Evolutionary conservation across 768 basidiomycete species (phyloP).

Genomic region (Mycena crocata): DNA sequence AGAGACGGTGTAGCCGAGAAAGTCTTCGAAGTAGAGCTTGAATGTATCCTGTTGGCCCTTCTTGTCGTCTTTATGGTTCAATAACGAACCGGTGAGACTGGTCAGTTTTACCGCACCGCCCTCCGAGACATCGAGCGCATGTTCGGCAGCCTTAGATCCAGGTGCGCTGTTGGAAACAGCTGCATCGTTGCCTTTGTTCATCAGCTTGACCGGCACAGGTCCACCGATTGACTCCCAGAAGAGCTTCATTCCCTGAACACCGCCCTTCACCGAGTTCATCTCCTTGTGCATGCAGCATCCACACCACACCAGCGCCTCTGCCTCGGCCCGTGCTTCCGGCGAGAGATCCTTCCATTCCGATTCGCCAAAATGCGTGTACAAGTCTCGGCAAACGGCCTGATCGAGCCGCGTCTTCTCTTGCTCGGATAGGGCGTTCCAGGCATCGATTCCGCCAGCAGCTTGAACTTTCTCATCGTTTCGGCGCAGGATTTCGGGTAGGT

Average conservation of each 20-base stretch:
- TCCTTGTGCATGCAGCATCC: conserved; percentile 38
- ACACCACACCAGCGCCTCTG: conserved; percentile 36
- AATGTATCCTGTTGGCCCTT: conserved; percentile 46
- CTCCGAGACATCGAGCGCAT: conserved; percentile 33
- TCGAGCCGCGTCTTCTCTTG: conserved; percentile 16
- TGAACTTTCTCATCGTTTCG: conserved; percentile 2
- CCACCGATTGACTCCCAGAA: conserved; percentile 36
- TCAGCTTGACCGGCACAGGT: conserved; percentile 31
- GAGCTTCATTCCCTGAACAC: conserved; percentile 29
- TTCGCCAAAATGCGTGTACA: conserved; percentile 26
- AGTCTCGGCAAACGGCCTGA: not conserved
- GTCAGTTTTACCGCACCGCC: conserved; percentile 41
- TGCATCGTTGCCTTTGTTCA: conserved; percentile 40
- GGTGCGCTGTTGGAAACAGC: conserved; percentile 17
- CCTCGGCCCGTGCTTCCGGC: conserved; percentile 14
- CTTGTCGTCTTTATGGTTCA: conserved; percentile 49
- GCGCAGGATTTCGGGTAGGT: conserved; percentile 10
- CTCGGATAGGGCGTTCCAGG: conserved; percentile 24
- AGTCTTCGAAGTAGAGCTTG: conserved; percentile 4
- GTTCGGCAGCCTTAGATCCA: conserved; percentile 17
- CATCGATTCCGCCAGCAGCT: conserved; percentile 24
- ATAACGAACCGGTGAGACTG: conserved; percentile 43
- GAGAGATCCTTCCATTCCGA: conserved; percentile 30
- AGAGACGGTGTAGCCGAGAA: conserved; percentile 4
- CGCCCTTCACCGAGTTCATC: conserved; percentile 43